Base-by-base conservation (phyloP, 306 rosid species). In the Adenanthera pavonina region DNA sequence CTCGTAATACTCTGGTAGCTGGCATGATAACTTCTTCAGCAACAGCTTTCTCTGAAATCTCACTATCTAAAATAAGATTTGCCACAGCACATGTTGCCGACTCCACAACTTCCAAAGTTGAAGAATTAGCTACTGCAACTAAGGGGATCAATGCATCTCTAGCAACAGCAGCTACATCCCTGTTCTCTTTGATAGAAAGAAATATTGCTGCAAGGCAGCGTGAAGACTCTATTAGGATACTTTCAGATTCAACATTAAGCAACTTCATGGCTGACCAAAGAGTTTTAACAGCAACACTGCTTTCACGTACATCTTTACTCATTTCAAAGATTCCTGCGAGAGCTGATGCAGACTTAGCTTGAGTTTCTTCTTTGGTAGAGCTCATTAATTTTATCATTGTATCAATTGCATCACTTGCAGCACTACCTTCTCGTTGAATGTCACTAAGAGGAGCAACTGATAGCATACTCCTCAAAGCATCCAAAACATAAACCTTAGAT, bases 381-480 rank as follows among this genome's bases (percentile, higher is more conserved):
- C 89, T 84, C 89, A 95, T 84, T 64, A 95, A 78, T 87, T 88
- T 93, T 69, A 93, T 90, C 92, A 95, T 95, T 61, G 99, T 93
- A 92, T 90, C 89, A 19, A 93, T 86, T 46, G 99, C 97, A 84
- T 95, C 99, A 75, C 89, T 92, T 3, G 99, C 90, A 88, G 99
- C 99, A 87, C 97, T 95, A 75, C 98, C 97, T 85, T 92, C 99
- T 71, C 92, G 97, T 80, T 91, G 81, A 88, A 95, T 90, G 83
- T 93, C 98, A 78, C 87, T 81, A 80, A 95, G 94, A 47, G 98
- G 86, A 78, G 88, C 96, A 85, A 93, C 94, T n/a, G 98, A 95
- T 82, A 95, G 94, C 99, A 95, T 95, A 85, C 92, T 92, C 84
- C 84, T 92, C 84, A 95, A 89, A 87, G 99, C 99, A 89, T 95